Evolutionary conservation across 108 stramenopile species (phyloP).

Genomic region (Mayamaea pseudoterrestris): DNA sequence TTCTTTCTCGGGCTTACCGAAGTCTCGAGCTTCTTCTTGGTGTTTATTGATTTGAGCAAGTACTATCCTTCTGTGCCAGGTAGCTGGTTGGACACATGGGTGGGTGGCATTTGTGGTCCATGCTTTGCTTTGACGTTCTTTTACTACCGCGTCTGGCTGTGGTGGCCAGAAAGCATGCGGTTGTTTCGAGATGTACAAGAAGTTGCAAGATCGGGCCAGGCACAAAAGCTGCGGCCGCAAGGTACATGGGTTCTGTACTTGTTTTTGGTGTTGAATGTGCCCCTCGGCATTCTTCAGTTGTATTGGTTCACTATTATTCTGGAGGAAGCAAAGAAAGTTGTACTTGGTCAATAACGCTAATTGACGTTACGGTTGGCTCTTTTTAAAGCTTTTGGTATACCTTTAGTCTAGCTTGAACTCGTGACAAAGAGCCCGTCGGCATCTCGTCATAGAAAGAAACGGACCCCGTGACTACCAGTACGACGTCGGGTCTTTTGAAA

Average conservation of each 20-base stretch:
- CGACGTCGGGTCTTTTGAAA: no score
- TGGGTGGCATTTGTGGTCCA: conserved; percentile 12
- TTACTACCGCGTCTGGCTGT: conserved; percentile 27
- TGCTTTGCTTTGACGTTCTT: conserved; percentile 31
- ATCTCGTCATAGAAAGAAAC: no score
- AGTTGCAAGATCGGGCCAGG: conserved; percentile 12
- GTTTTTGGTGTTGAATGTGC: conserved; percentile 13
- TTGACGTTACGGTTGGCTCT: no score
- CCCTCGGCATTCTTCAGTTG: conserved; percentile 26
- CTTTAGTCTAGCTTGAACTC: no score
- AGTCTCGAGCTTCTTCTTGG: conserved; percentile 44
- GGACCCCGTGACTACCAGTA: no score
- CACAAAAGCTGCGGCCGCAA: conserved; percentile 16
- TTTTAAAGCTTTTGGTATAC: no score
- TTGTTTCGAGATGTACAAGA: conserved; percentile 19
- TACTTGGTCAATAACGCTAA: not conserved
- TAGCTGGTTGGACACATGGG: conserved; percentile 3
- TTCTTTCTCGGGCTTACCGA: conserved; percentile 54
- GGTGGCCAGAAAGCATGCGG: conserved; percentile 20
- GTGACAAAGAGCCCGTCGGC: no score
- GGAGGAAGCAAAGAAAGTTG: conserved; percentile 3
- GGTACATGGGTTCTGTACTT: conserved; percentile 27
- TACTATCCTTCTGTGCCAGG: conserved; percentile 36
- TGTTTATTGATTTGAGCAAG: conserved; percentile 33
- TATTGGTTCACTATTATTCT: conserved; percentile 30